phyloP scores from a whole-genome alignment of 495 filamentous ascomycete species.

The Bacidia gigantensis region DNA sequence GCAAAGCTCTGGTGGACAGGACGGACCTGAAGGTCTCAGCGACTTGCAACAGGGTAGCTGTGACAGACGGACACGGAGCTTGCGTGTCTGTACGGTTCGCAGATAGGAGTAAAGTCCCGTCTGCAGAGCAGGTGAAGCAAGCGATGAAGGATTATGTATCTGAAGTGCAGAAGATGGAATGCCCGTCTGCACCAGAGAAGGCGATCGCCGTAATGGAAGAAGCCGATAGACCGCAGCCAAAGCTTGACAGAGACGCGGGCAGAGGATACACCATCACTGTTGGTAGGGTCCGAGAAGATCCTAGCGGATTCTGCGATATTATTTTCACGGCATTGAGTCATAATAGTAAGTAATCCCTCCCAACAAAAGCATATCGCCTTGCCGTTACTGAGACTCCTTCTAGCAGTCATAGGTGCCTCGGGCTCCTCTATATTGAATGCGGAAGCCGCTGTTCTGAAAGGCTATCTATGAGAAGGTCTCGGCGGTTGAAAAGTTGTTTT shows the following conservation, averaged over 20 bases:
- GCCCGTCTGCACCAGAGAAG: conserved; percentile 58
- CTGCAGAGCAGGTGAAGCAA: conserved; percentile 50
- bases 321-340: conserved; percentile 74
- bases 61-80: conserved; percentile 74
- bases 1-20: conserved; percentile 53
- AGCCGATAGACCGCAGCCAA: conserved; percentile 69
- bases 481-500: no score
- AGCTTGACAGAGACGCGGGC: conserved; percentile 62
- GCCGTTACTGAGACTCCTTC: neutral
- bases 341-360: conserved; percentile 48
- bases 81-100: conserved; percentile 67
- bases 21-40: conserved; percentile 53
- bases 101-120: conserved; percentile 34
- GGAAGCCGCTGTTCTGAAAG: conserved; percentile 83
- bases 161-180: conserved; percentile 59
- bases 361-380: no score
- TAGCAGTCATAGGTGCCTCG: conserved; percentile 83
- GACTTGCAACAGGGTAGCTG: conserved; percentile 69
- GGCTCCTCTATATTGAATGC: conserved; percentile 91
- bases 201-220: conserved; percentile 70
- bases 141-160: conserved; percentile 60
- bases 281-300: conserved; percentile 59
- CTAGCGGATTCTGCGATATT: conserved; percentile 66
- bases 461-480: conserved; percentile 47
- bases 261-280: conserved; percentile 72